A percentile compares a stretch with the other conserved stretches of the same genome.
Conservation (phyloP, 129 eudicot genomes). For the Saussurea involucrata region DNA sequence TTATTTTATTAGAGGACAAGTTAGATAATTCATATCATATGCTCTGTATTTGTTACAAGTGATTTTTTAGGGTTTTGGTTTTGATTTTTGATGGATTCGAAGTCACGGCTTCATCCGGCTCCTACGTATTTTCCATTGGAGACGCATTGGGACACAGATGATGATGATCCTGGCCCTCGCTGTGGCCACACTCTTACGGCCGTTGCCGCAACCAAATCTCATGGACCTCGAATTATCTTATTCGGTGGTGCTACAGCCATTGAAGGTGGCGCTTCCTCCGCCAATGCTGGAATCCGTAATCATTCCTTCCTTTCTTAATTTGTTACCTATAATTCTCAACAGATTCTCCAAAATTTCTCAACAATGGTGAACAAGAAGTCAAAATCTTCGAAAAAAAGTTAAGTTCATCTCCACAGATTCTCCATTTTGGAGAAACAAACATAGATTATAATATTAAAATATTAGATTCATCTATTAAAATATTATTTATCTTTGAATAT, state of each 20-base stretch:
- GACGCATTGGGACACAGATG: conserved; percentile 65
- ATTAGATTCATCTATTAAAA: too few relatives aligned
- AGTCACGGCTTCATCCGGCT: conserved; percentile 80
- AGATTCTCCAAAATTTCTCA: too few relatives aligned
- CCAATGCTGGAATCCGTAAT: conserved; percentile 70
- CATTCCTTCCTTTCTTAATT: background rate
- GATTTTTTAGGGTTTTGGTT: background rate
- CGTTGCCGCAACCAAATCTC: conserved; percentile 75
- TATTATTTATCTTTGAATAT: too few relatives aligned
- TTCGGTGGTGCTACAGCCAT: conserved; percentile 96
- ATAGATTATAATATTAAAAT: too few relatives aligned
- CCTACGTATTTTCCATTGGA: conserved; percentile 59
- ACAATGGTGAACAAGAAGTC: too few relatives aligned
- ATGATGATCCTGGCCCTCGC: conserved; percentile 86
- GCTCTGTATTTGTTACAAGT: conserved; percentile 1
- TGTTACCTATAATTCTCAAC: background rate
- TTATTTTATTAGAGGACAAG: background rate
- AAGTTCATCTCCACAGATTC: too few relatives aligned
- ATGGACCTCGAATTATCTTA: conserved; percentile 80
- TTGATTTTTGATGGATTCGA: conserved; percentile 32
- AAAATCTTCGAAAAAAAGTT: too few relatives aligned
- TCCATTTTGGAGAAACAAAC: too few relatives aligned
- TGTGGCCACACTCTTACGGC: conserved; percentile 93
- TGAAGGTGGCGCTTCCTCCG: conserved; percentile 64
- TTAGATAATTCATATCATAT: conserved; percentile 15